Evolutionary conservation across 139 green algal genomes (phyloP), one percentile per base, ranked within the genome.

Genomic region (Desmodesmus armatus): DNA sequence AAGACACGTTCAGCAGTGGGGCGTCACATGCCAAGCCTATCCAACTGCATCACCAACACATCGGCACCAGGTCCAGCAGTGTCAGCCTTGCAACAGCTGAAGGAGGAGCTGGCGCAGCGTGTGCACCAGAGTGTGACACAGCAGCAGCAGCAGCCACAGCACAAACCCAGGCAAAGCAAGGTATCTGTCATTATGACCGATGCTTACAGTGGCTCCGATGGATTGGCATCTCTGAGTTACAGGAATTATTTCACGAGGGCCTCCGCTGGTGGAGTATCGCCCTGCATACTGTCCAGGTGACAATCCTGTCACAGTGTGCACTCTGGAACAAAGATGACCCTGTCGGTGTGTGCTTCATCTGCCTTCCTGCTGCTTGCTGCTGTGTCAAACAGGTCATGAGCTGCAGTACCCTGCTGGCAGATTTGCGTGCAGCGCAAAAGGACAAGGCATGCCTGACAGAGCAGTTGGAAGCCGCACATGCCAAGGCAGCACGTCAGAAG

Each of bases 41-140:
- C 60, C 60, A 21, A 37, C 60, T n/a, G n/a, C 66, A 74, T 33
- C 66, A 74, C 27, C 4, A 19, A 29, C 31, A 25, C 66, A 31
- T 5, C 66, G 15, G 66, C 66, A 49, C 21, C 66, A 21, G 29
- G 35, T 31, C 33, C 35, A 25, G 66, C 66, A 31, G n/a, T 35
- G 2, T 37, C 76, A 82, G 76, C 76, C 40, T 35, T 82, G 76
- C 76, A 82, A 25, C 25, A 60, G 33, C 37, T 82, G 76, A 53
- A 58, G 15, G 55, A 71, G 40, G 76, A 82, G 55, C 55, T 82
- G 9, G 76, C 76, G 1, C 55, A 53, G 2, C 53, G 72, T 17
- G 11, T 82, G 23, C 53, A 82, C n/a, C n/a, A n/a, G n/a, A n/a
- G n/a, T n/a, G n/a, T n/a, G n/a, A n/a, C n/a, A n/a, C n/a, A n/a